phyloP scores from a whole-genome alignment of 202 grass and related monocot genomes.

The Panicum hallii region DNA sequence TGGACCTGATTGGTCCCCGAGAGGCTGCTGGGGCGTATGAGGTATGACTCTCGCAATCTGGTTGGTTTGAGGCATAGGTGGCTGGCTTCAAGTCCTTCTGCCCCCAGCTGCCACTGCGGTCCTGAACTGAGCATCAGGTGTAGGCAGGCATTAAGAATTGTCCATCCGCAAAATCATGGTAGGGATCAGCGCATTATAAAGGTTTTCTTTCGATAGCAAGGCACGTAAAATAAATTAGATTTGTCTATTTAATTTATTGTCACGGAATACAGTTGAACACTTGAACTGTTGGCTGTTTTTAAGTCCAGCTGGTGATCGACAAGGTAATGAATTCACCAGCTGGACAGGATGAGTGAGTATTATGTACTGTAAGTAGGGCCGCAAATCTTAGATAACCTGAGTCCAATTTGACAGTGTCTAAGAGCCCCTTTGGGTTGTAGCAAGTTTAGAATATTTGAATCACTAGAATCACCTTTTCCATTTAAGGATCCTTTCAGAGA shows the following conservation, averaged over 20 bases:
- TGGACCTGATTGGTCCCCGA: not conserved
- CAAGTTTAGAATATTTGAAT: not conserved
- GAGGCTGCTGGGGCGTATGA: not conserved
- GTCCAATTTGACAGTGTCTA: not conserved
- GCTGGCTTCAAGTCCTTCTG: slow-evolving; percentile 11
- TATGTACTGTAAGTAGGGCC: not conserved
- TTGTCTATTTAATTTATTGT: not conserved
- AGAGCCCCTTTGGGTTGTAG: not conserved
- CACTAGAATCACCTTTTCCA: too few species aligned
- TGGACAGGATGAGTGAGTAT: not conserved
- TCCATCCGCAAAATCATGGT: slow-evolving; percentile 22
- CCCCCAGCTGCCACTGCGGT: slow-evolving; percentile 13
- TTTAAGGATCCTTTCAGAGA: too few species aligned
- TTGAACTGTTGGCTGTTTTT: not conserved
- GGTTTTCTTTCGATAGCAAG: not conserved
- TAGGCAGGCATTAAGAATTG: not conserved
- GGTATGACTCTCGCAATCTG: not conserved
- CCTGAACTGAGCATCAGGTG: slow-evolving; percentile 11
- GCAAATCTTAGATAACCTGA: not conserved
- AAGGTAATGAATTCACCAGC: slow-evolving; percentile 19
- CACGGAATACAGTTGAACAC: not conserved
- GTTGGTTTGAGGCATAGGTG: not conserved
- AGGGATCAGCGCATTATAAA: not conserved
- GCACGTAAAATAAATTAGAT: not conserved
- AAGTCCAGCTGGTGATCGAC: not conserved